Conservation (phyloP, 2,329 filamentous ascomycete species). For the Cercospora sesami region DNA sequence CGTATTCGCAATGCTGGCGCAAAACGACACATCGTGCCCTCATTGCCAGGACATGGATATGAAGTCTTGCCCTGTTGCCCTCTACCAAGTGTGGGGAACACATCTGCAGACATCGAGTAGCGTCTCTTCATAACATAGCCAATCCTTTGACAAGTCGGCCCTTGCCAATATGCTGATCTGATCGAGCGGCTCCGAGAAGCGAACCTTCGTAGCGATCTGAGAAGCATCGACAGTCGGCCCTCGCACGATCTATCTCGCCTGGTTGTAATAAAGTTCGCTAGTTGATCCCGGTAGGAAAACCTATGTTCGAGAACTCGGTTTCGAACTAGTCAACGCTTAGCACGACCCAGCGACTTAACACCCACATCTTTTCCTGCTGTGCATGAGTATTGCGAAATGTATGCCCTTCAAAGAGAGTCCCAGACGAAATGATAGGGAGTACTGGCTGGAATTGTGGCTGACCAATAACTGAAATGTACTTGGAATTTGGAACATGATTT, state of each 20-base stretch:
- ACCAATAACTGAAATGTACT: neutral
- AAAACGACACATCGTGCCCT: neutral
- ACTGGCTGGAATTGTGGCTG: neutral
- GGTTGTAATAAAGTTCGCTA: neutral
- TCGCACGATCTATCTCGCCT: neutral
- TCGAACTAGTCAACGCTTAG: too few relatives aligned
- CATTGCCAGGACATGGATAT: neutral
- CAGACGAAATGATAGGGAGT: too few relatives aligned
- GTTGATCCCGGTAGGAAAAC: neutral
- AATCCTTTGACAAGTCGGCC: neutral
- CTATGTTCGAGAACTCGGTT: too few relatives aligned
- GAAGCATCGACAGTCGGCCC: neutral
- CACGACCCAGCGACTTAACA: too few relatives aligned
- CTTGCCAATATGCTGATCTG: neutral
- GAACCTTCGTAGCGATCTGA: neutral
- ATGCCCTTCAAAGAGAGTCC: too few relatives aligned
- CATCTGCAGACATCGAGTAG: neutral
- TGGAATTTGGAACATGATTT: neutral
- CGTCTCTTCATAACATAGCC: neutral
- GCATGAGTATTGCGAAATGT: too few relatives aligned
- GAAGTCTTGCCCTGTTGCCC: neutral
- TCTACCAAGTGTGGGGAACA: neutral
- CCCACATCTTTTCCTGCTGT: too few relatives aligned
- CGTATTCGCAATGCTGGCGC: neutral
- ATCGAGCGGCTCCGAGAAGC: neutral